Evolutionary conservation across 768 basidiomycete genomes (phyloP).

Genomic region (Hypholoma fasciculare): DNA sequence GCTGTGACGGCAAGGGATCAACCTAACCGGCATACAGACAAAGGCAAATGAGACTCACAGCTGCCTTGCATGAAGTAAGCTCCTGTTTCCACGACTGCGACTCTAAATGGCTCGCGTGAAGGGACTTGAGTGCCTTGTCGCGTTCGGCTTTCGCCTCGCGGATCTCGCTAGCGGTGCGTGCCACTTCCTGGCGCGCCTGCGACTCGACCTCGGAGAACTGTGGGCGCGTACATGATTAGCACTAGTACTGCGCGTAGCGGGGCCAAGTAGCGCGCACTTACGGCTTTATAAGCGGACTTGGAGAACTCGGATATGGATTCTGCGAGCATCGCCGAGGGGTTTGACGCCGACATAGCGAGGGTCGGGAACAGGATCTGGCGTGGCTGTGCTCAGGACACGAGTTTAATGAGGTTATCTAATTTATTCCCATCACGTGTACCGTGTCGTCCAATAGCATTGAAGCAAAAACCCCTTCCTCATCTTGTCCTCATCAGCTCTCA

Average conservation of each 20-base stretch:
- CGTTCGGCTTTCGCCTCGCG: conserved; percentile 51
- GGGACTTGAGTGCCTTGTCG: conserved; percentile 42
- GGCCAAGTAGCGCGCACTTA: conserved; percentile 13
- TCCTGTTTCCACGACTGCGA: conserved; percentile 50
- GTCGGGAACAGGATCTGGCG: background rate
- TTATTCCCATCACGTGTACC: conserved; percentile 1
- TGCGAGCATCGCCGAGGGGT: conserved; percentile 26
- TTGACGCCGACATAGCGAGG: conserved; percentile 13
- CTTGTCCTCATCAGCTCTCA: too few species aligned
- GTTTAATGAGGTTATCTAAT: background rate
- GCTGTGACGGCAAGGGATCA: conserved; percentile 27
- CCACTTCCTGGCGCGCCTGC: conserved; percentile 53
- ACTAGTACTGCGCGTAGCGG: too few species aligned
- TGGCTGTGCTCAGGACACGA: background rate
- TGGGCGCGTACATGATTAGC: background rate
- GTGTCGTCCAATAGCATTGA: background rate
- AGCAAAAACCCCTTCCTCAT: too few species aligned
- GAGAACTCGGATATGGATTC: conserved; percentile 30
- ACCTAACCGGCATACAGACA: conserved; percentile 9
- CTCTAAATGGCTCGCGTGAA: conserved; percentile 46
- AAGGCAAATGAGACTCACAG: conserved; percentile 39
- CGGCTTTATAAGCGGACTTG: conserved; percentile 27
- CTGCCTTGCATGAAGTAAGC: conserved; percentile 34
- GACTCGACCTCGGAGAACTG: conserved; percentile 59
- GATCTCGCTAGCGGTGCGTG: conserved; percentile 44